These are phyloP conservation scores for Grifola frondosa DNA, from an alignment of 1,284 basidiomycete species.

Conservation along the genomic window DNA sequence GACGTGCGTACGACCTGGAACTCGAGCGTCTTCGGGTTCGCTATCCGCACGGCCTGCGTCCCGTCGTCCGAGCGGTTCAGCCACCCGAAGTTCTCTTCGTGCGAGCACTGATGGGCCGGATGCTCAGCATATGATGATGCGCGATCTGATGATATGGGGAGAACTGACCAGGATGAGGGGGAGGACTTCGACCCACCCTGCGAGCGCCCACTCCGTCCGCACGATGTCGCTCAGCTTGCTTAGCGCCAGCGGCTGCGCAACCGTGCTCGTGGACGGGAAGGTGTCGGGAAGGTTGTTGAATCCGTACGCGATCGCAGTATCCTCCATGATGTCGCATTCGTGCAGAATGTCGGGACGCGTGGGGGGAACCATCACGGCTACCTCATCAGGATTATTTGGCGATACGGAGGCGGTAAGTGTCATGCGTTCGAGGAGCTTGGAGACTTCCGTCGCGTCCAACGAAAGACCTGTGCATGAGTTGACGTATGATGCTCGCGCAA, in stretches of 20 bases:
- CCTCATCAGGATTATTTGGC: constrained; percentile 55
- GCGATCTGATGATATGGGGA: background rate
- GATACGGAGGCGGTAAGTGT: constrained; percentile 56
- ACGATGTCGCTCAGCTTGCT: constrained; percentile 92
- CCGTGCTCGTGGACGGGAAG: constrained; percentile 94
- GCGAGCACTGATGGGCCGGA: constrained; percentile 71
- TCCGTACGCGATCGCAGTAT: constrained; percentile 96
- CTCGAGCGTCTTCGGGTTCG: constrained; percentile 96
- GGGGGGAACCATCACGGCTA: constrained; percentile 80
- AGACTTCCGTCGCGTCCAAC: constrained; percentile 61
- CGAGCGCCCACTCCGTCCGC: constrained; percentile 87
- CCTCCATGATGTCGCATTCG: constrained; percentile 98
- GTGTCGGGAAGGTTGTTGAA: constrained; percentile 94
- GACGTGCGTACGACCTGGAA: constrained; percentile 98
- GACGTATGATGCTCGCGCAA: constrained; percentile 87
- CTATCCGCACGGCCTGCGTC: constrained; percentile 83
- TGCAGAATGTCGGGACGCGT: constrained; percentile 97
- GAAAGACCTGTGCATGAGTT: constrained; percentile 92
- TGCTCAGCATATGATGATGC: constrained; percentile 1
- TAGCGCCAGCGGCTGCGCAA: constrained; percentile 88
- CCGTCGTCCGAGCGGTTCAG: constrained; percentile 87
- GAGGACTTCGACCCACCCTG: constrained; percentile 95
- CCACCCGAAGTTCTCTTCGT: constrained; percentile 97
- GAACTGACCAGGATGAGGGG: constrained; percentile 86
- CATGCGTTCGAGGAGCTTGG: constrained; percentile 76